Base-by-base conservation (phyloP, 1,284 basidiomycete species). In the Anthracocystis panici-leucophaei region DNA sequence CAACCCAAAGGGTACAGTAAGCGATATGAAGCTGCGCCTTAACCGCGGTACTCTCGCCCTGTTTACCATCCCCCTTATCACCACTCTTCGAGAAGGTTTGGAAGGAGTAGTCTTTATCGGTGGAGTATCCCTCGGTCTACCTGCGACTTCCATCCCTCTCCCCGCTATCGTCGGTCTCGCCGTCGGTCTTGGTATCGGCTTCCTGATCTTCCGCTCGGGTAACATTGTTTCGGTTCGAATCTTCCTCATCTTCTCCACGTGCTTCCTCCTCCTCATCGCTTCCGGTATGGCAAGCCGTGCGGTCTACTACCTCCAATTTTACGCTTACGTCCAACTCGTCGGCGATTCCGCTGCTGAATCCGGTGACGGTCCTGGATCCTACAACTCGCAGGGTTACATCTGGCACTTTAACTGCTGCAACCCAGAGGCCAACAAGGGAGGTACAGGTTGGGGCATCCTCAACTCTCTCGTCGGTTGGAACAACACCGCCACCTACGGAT, bases 361-460 rank as follows among this genome's bases (percentile, higher is more conserved):
- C 0, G 80, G 82, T 12, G 51, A 68, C 33, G 82, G 82, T 18
- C 77, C 81, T 2, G 82, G 80, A 2, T 65, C 57, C n/a, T 83
- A 80, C 76, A 61, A 82, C 41, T 59, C 75, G 11, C 60, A 55
- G 8, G 75, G 70, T 35, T 83, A 82, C 67, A 64, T 84, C 35
- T 83, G 79, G 74, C 81, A 84, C 84, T 89, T 90, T 86, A 95
- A 95, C 85, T 93, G 93, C 75, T 95, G 90, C 56, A 92, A 90
- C 78, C 95, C 86, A 0, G 92, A 91, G 53, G 59, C 77, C 64
- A 68, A 81, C 73, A 76, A 80, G 65, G 67, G 81, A 91, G 81
- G 80, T 8, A 71, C 63, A 8, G 81, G 82, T 14, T 84, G 81
- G 81, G 66, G 76, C 9, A 76, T 84, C 18, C 54, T 84, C 48